Conservation (phyloP, 176 grass and related monocot species). For the Raddia guianensis region DNA sequence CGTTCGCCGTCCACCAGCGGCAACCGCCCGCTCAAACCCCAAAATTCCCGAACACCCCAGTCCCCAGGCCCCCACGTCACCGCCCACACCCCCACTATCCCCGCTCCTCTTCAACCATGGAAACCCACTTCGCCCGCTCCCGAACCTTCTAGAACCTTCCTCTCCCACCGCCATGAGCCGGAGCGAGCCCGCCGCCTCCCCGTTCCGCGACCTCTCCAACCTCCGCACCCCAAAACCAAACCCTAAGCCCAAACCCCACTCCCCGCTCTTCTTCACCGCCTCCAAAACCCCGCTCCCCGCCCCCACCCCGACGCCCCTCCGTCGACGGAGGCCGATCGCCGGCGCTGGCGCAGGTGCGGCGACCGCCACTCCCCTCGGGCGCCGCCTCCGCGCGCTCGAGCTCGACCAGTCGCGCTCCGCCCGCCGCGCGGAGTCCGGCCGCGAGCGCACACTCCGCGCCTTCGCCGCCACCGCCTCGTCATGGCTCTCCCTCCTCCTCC, state of each 20-base stretch:
- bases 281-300: slow-evolving; percentile 25
- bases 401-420: slow-evolving; percentile 60
- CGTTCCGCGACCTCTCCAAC: slow-evolving; percentile 68
- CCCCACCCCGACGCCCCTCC: slow-evolving; percentile 18
- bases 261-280: slow-evolving; percentile 47
- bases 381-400: slow-evolving; percentile 57
- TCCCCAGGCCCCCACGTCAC: too few species aligned
- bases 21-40: slow-evolving; percentile 30
- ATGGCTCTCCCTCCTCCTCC: slow-evolving; percentile 62
- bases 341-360: not conserved
- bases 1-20: slow-evolving; percentile 18
- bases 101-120: too few species aligned
- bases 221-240: slow-evolving; percentile 45
- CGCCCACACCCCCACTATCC: not conserved
- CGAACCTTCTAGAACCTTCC: slow-evolving; percentile 18
- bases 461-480: slow-evolving; percentile 49
- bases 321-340: slow-evolving; percentile 22
- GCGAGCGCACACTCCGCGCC: slow-evolving; percentile 45
- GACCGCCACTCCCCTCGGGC: slow-evolving; percentile 6
- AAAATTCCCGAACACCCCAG: not conserved
- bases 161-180: slow-evolving; percentile 37
- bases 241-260: slow-evolving; percentile 42
- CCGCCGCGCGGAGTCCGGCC: slow-evolving; percentile 47
- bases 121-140: not conserved
- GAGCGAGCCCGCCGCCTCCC: slow-evolving; percentile 26